A percentile compares a stretch with the other conserved stretches of the same genome.
Conservation (phyloP, 2,329 filamentous ascomycete genomes). For the Graphilbum ipis-grandicollis region DNA sequence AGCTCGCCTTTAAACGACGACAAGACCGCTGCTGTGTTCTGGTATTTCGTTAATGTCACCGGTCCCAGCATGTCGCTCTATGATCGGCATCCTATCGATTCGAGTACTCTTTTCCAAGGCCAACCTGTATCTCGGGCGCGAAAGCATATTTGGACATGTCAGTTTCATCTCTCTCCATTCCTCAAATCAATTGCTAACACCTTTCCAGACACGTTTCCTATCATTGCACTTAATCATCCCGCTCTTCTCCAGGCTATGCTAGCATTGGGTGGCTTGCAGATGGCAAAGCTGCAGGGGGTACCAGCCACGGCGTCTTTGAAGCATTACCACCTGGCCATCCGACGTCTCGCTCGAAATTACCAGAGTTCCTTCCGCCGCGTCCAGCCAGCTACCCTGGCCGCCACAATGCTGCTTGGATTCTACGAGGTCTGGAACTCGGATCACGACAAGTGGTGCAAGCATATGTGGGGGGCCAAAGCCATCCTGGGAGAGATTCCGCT, state of each 20-base stretch:
- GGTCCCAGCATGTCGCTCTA: slow-evolving; percentile 75
- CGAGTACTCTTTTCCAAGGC: slow-evolving; percentile 47
- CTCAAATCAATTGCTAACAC: slow-evolving; percentile 14
- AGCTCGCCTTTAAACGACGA: slow-evolving; percentile 64
- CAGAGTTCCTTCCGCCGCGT: slow-evolving; percentile 49
- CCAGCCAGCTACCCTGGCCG: slow-evolving; percentile 70
- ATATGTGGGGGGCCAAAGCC: slow-evolving; percentile 69
- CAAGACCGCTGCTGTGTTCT: slow-evolving; percentile 68
- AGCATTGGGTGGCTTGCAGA: slow-evolving; percentile 71
- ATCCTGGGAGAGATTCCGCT: slow-evolving; percentile 73
- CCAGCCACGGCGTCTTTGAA: slow-evolving; percentile 69
- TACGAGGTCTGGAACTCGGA: slow-evolving; percentile 93
- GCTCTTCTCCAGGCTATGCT: slow-evolving; percentile 81
- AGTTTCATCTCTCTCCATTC: too few relatives aligned
- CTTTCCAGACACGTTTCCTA: slow-evolving; percentile 55
- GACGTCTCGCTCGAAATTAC: slow-evolving; percentile 61
- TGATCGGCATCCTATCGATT: slow-evolving; percentile 64
- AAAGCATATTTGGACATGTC: slow-evolving; percentile 48
- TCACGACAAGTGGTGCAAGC: slow-evolving; percentile 89
- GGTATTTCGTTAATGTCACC: slow-evolving; percentile 81
- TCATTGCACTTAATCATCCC: slow-evolving; percentile 70
- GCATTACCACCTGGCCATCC: slow-evolving; percentile 77
- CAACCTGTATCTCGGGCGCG: slow-evolving; percentile 43
- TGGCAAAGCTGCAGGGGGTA: slow-evolving; percentile 60
- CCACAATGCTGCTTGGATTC: slow-evolving; percentile 70